phyloP scores from a whole-genome alignment of 139 green algal genomes.

The Zygnema cylindricum region DNA sequence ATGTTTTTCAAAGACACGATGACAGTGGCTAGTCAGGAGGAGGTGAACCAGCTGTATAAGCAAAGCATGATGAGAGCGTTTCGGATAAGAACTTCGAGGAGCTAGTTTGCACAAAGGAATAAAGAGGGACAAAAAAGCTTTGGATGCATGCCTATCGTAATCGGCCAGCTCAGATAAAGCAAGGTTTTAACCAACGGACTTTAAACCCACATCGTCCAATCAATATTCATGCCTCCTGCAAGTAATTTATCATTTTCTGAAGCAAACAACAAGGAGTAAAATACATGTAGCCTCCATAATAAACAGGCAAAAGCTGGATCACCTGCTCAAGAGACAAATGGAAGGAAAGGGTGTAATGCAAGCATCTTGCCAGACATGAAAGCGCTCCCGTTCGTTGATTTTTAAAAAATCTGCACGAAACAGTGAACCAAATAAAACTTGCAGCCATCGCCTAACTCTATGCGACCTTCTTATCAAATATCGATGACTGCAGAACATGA shows the following conservation, averaged over 20 bases:
- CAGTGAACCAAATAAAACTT: neutral
- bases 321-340: neutral
- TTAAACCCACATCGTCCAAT: too few relatives aligned
- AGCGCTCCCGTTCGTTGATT: neutral
- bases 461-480: neutral
- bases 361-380: neutral
- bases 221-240: neutral
- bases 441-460: neutral
- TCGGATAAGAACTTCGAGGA: too few relatives aligned
- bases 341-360: neutral
- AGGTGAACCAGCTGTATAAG: too few relatives aligned
- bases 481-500: too few relatives aligned
- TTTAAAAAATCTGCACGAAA: neutral
- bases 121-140: too few relatives aligned
- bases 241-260: neutral
- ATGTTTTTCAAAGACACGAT: too few relatives aligned
- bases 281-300: neutral
- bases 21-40: too few relatives aligned
- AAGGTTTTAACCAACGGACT: neutral
- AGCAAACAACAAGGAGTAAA: neutral
- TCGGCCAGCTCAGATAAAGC: neutral
- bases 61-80: too few relatives aligned
- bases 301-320: neutral
- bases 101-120: too few relatives aligned
- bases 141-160: too few relatives aligned